Conservation (phyloP, 192 early-diverging fungal species). For the Cladochytrium replicatum region DNA sequence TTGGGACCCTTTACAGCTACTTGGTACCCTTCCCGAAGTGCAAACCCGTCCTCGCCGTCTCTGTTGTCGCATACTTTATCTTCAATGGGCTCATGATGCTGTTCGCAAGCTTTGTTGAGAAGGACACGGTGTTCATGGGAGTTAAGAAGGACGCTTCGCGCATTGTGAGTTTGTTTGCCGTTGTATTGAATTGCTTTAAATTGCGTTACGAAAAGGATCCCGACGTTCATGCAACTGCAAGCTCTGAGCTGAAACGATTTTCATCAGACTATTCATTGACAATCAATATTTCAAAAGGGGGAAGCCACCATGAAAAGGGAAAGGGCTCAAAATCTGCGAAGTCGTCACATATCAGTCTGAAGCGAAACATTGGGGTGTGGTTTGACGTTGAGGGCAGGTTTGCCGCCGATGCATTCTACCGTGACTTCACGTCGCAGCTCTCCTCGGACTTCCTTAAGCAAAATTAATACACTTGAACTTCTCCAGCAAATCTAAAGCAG, state of each 20-base stretch:
- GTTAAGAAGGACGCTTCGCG: constrained; percentile 16
- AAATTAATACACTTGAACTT: too few relatives aligned
- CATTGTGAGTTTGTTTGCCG: constrained; percentile 5
- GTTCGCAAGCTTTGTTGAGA: constrained; percentile 22
- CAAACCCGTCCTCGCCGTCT: constrained; percentile 21
- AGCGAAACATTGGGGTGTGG: constrained; percentile 21
- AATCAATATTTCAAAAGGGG: constrained; percentile 3
- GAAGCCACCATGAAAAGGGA: neutral
- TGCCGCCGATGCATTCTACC: constrained; percentile 6
- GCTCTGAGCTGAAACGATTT: constrained; percentile 14
- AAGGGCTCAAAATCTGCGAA: constrained; percentile 1
- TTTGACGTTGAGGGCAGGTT: constrained; percentile 33
- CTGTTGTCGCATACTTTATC: constrained; percentile 24
- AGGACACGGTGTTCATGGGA: constrained; percentile 33
- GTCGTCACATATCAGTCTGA: neutral
- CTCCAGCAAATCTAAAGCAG: too few relatives aligned
- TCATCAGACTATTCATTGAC: constrained; percentile 17
- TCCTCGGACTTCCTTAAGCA: too few relatives aligned
- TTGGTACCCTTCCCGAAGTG: constrained; percentile 29
- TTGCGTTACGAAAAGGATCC: constrained; percentile 9
- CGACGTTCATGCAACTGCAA: constrained; percentile 10
- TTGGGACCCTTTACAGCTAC: constrained; percentile 32
- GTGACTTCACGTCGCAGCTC: constrained; percentile 16
- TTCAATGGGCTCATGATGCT: constrained; percentile 25
- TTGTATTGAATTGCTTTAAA: neutral